phyloP scores from a whole-genome alignment of 2,329 filamentous ascomycete genomes.

The Neonectria hederae region DNA sequence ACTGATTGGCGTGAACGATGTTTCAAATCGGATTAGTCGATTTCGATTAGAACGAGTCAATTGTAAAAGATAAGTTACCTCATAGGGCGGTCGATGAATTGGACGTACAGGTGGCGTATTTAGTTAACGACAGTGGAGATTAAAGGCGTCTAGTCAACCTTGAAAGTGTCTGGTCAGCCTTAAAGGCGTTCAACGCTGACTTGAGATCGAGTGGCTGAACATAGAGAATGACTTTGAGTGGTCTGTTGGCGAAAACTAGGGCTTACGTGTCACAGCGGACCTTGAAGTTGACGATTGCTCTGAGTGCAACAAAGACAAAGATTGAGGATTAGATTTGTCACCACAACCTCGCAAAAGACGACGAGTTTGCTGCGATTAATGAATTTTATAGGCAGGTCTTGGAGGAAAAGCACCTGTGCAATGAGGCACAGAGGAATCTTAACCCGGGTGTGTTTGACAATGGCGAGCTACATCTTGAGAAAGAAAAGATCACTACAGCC shows the following conservation, averaged over 20 bases:
- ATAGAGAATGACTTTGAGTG: background rate
- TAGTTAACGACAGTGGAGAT: background rate
- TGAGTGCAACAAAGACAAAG: constrained; percentile 56
- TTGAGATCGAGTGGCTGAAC: background rate
- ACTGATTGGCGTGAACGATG: background rate
- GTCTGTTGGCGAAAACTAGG: too few relatives aligned
- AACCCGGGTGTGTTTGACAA: constrained; percentile 69
- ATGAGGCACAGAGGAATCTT: constrained; percentile 67
- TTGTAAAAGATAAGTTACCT: background rate
- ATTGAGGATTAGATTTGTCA: constrained; percentile 72
- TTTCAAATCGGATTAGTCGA: background rate
- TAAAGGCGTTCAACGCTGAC: background rate
- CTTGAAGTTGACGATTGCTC: constrained; percentile 68
- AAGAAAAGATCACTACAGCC: constrained; percentile 59
- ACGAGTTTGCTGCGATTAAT: constrained; percentile 65
- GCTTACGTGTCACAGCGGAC: background rate
- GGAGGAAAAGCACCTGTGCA: constrained; percentile 70
- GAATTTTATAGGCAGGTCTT: constrained; percentile 70
- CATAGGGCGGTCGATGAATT: background rate
- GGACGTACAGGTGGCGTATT: background rate
- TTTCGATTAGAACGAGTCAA: background rate
- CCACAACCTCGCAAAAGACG: constrained; percentile 65
- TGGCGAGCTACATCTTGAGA: constrained; percentile 68
- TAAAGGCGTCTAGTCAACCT: background rate
- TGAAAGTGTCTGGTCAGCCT: too few relatives aligned